Conservation (phyloP, 2,329 filamentous ascomycete species). For the Gaeumannomyces tritici region DNA sequence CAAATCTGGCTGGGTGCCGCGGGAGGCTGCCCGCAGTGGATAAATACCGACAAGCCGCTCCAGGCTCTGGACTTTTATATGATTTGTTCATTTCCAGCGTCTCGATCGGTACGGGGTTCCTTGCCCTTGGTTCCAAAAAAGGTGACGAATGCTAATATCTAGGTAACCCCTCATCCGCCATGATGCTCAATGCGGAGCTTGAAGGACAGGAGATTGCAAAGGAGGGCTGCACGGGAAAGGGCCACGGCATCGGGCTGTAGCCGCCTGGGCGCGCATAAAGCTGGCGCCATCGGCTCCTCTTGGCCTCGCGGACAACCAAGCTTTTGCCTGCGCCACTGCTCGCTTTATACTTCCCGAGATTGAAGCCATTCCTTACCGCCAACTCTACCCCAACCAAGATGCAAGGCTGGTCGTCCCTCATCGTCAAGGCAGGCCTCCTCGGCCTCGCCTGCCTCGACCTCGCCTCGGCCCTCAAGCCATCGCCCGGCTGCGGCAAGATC, state of each 20-base stretch:
- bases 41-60: neutral
- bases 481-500: neutral
- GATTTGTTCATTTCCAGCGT: neutral
- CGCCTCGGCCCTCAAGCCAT: neutral
- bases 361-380: neutral
- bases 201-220: neutral
- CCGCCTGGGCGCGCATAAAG: neutral
- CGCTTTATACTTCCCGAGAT: too few species aligned
- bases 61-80: neutral
- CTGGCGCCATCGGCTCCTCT: too few species aligned
- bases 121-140: neutral
- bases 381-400: neutral
- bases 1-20: neutral
- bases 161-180: neutral
- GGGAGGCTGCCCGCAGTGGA: neutral
- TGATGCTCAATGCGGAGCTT: neutral
- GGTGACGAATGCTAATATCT: neutral
- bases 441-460: constrained; percentile 1
- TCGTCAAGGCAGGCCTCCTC: neutral
- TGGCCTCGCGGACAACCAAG: neutral
- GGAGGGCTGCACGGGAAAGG: neutral
- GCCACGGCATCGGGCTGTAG: neutral
- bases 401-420: neutral
- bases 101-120: neutral
- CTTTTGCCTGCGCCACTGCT: too few species aligned